Conservation (phyloP, 208 protist species). For the Crithidia expoeki region DNA sequence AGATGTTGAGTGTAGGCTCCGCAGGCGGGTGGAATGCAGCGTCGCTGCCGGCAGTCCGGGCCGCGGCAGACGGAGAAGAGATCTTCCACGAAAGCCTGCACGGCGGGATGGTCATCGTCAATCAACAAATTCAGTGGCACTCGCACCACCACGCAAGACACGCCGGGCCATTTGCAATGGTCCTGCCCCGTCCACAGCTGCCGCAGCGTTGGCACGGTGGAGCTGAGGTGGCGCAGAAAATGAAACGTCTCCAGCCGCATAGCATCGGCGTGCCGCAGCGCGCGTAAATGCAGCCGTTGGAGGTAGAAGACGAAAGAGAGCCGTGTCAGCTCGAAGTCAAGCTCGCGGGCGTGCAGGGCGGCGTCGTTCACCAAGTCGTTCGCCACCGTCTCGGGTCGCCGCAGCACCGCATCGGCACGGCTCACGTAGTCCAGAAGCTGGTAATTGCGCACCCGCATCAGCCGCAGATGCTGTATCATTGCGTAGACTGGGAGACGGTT, state of each 20-base stretch:
- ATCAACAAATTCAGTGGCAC: conserved; percentile 49
- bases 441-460: conserved; percentile 25
- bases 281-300: conserved; percentile 48
- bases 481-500: conserved; percentile 39
- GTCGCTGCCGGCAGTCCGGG: conserved; percentile 17
- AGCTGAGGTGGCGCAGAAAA: conserved; percentile 45
- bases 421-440: conserved; percentile 28
- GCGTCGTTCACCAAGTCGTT: conserved; percentile 6
- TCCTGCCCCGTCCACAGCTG: conserved; percentile 55
- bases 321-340: conserved; percentile 24
- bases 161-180: conserved; percentile 53
- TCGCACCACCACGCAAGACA: conserved; percentile 39
- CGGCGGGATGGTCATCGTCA: conserved; percentile 38
- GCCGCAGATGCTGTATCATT: conserved; percentile 25
- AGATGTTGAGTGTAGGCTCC: conserved; percentile 24
- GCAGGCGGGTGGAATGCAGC: conserved; percentile 22
- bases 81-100: conserved; percentile 31
- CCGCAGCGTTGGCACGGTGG: conserved; percentile 40
- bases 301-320: conserved; percentile 36
- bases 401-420: conserved; percentile 14
- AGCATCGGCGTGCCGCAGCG: conserved; percentile 56
- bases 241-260: conserved; percentile 71
- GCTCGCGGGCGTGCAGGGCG: conserved; percentile 13
- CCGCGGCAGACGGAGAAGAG: conserved; percentile 19
- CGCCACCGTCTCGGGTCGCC: conserved; percentile 13